These are phyloP conservation scores for Sugiyamaella sp. DNA, from an alignment of 1,139 yeast genomes.

Conservation along the genomic window DNA sequence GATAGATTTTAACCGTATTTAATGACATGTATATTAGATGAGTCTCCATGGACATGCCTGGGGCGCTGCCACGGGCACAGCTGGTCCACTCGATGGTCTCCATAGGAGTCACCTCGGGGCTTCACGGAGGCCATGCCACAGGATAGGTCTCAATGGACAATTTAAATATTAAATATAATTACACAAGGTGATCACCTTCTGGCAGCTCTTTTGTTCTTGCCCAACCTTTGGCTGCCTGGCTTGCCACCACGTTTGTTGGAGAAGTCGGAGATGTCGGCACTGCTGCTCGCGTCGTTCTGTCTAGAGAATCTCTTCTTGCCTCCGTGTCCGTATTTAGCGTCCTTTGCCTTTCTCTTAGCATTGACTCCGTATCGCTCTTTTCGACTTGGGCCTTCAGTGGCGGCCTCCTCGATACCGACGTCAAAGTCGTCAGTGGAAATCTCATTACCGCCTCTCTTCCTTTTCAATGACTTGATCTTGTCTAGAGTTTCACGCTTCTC, in stretches of 20 bases:
- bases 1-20: slow-evolving; percentile 23
- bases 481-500: slow-evolving; percentile 91
- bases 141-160: no score
- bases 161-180: slow-evolving; percentile 9
- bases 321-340: slow-evolving; percentile 69
- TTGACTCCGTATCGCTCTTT: slow-evolving; percentile 51
- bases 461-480: slow-evolving; percentile 83
- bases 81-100: neutral
- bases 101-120: no score
- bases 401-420: slow-evolving; percentile 88
- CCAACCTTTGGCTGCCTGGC: slow-evolving; percentile 57
- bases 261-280: slow-evolving; percentile 71
- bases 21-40: slow-evolving; percentile 4
- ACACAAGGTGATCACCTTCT: slow-evolving; percentile 14
- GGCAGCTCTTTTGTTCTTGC: slow-evolving; percentile 63
- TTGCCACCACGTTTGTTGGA: slow-evolving; percentile 48
- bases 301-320: slow-evolving; percentile 77
- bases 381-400: slow-evolving; percentile 48
- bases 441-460: slow-evolving; percentile 80
- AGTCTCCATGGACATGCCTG: neutral
- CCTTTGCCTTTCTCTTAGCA: slow-evolving; percentile 67
- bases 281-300: slow-evolving; percentile 72
- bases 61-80: neutral
- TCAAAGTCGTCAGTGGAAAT: slow-evolving; percentile 55
- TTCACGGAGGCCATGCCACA: no score